A percentile compares a stretch with the other conserved stretches of the same genome.
Evolutionary conservation across 2,329 filamentous ascomycete species (phyloP).

Genomic region (Trichoderma sp.): DNA sequence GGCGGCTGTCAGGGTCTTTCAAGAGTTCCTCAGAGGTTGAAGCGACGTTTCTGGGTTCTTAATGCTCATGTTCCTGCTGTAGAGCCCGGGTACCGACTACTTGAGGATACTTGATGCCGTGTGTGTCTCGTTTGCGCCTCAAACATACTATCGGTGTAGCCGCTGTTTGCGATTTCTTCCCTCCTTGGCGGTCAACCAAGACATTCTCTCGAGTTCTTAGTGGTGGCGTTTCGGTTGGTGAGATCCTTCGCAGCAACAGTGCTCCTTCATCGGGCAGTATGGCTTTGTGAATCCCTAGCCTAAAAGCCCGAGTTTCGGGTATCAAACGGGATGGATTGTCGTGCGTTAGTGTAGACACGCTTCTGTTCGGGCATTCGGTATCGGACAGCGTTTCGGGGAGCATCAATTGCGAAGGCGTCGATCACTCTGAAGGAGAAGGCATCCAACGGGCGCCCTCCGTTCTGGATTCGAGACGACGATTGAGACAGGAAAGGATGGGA

Average conservation of each 20-base stretch:
- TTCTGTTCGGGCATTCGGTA: neutral
- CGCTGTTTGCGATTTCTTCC: neutral
- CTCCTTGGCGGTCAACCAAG: neutral
- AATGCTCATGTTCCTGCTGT: neutral
- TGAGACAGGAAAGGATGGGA: neutral
- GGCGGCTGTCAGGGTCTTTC: slow-evolving; percentile 9
- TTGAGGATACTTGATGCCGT: neutral
- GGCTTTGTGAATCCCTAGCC: neutral
- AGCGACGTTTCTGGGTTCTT: neutral
- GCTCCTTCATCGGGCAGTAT: neutral
- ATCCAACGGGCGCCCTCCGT: neutral
- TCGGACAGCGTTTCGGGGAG: neutral
- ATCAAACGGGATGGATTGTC: neutral
- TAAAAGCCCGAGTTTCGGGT: neutral
- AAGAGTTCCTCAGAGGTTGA: slow-evolving; percentile 10
- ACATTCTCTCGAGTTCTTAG: neutral
- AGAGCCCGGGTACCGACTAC: neutral
- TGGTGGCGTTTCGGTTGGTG: slow-evolving; percentile 8
- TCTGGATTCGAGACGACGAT: neutral
- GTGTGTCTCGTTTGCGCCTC: neutral
- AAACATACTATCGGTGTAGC: neutral
- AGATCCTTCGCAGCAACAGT: neutral
- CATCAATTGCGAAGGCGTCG: neutral
- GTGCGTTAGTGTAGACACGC: neutral
- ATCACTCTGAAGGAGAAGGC: neutral